Evolutionary conservation across 805 yeast species (phyloP).

Genomic region (Yarrowia phangngaensis): DNA sequence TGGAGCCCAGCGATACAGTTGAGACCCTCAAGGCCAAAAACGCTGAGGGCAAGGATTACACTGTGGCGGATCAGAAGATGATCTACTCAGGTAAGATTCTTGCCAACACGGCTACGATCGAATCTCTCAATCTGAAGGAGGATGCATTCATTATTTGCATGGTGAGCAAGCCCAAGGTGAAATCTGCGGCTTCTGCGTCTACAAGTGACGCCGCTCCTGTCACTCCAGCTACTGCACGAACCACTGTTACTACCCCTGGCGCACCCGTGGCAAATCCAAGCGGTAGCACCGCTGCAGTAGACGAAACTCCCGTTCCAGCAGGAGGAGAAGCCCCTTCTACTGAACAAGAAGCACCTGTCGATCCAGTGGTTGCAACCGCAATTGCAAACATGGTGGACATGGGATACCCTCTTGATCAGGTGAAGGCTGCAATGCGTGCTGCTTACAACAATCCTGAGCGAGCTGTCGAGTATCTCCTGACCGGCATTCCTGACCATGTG

Average conservation of each 20-base stretch:
- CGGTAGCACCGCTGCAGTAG: constrained; percentile 34
- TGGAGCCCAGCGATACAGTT: constrained; percentile 66
- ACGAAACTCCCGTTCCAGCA: constrained; percentile 40
- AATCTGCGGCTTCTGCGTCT: constrained; percentile 33
- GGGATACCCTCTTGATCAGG: constrained; percentile 90
- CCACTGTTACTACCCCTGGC: constrained; percentile 29
- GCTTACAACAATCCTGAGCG: constrained; percentile 97
- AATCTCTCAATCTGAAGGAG: constrained; percentile 69
- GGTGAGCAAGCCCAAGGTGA: constrained; percentile 55
- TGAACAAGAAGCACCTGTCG: constrained; percentile 34
- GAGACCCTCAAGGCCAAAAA: constrained; percentile 65
- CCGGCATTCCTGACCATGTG: constrained; percentile 71
- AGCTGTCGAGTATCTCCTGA: constrained; percentile 90
- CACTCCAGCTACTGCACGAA: constrained; percentile 35
- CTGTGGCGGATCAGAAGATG: constrained; percentile 71
- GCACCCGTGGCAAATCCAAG: constrained; percentile 35
- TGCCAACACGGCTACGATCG: constrained; percentile 74
- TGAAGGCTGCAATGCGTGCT: constrained; percentile 85
- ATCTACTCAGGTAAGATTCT: constrained; percentile 91
- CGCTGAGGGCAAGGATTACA: constrained; percentile 65
- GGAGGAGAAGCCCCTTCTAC: constrained; percentile 30
- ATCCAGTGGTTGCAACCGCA: constrained; percentile 40
- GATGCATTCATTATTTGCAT: constrained; percentile 87
- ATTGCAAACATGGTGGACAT: constrained; percentile 83
- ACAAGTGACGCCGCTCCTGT: constrained; percentile 34